Percentiles rank a stretch among this genome's conserved stretches.
Conservation (phyloP, 371 early-diverging fungal species). For the Capillidium heterosporum region DNA sequence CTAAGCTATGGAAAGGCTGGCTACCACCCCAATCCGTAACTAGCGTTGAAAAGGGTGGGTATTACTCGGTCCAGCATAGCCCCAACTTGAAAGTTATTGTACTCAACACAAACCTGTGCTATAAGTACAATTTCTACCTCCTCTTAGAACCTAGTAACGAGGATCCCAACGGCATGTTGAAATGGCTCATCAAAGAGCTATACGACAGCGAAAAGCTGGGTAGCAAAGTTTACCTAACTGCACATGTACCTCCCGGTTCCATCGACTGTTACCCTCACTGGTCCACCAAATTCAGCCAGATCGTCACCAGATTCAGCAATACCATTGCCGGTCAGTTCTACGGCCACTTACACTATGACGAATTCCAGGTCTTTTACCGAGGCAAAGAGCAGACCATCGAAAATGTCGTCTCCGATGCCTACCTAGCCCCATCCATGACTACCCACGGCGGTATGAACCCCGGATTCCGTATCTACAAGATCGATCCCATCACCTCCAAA, state of each 20-base stretch:
- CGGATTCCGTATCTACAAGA: constrained; percentile 8
- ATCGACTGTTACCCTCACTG: constrained; percentile 3
- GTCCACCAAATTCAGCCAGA: not conserved
- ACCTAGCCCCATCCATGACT: constrained; percentile 9
- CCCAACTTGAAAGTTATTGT: constrained; percentile 5
- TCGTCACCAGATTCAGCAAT: constrained; percentile 6
- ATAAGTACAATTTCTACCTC: constrained; percentile 2
- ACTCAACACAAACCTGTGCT: constrained; percentile 8
- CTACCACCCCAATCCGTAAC: not conserved
- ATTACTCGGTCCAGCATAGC: constrained; percentile 7
- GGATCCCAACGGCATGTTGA: constrained; percentile 9
- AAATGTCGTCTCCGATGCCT: constrained; percentile 2
- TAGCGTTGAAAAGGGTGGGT: constrained; percentile 2
- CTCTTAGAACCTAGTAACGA: not conserved
- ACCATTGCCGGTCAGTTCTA: constrained; percentile 9
- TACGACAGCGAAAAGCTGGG: constrained; percentile 5
- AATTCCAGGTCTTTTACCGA: constrained; percentile 8
- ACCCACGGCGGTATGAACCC: constrained; percentile 8
- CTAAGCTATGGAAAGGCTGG: constrained; percentile 10
- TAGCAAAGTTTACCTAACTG: constrained; percentile 6
- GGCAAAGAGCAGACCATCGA: not conserved
- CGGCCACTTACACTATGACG: constrained; percentile 9
- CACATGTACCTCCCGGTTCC: constrained; percentile 1
- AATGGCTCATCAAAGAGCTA: constrained; percentile 7
- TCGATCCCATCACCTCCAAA: constrained; percentile 4